Evolutionary conservation across 768 basidiomycete species (phyloP).

Genomic region (Suillus subalutaceus): DNA sequence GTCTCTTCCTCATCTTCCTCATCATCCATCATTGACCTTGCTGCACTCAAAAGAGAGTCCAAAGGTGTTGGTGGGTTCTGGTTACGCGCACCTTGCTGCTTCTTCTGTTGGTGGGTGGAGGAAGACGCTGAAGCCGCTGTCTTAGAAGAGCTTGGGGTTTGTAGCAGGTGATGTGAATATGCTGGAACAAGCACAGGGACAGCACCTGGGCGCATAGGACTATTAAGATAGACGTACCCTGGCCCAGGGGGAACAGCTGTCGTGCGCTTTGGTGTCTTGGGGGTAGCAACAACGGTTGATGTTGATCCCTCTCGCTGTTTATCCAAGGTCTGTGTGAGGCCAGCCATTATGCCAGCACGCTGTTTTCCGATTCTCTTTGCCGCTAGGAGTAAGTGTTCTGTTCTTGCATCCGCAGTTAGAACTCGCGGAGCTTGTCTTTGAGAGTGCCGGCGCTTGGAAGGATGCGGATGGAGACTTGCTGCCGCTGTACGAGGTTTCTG

Average conservation of each 20-base stretch:
- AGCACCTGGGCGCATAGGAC: slow-evolving; percentile 26
- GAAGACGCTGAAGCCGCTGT: slow-evolving; percentile 30
- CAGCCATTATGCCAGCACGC: slow-evolving; percentile 58
- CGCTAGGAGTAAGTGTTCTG: slow-evolving; percentile 72
- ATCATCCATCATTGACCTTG: slow-evolving; percentile 56
- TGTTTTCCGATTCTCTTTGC: slow-evolving; percentile 69
- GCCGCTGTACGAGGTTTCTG: slow-evolving; percentile 27
- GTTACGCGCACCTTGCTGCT: slow-evolving; percentile 18
- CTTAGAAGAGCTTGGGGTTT: slow-evolving; percentile 36
- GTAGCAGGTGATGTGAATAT: slow-evolving; percentile 30
- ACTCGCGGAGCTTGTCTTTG: slow-evolving; percentile 33
- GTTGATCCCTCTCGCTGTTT: slow-evolving; percentile 27
- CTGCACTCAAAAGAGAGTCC: slow-evolving; percentile 63
- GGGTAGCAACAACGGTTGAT: slow-evolving; percentile 22
- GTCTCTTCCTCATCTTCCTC: slow-evolving; percentile 27
- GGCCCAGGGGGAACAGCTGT: slow-evolving; percentile 30
- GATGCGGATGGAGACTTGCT: slow-evolving; percentile 13
- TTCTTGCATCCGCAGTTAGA: slow-evolving; percentile 62
- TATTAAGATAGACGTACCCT: slow-evolving; percentile 33
- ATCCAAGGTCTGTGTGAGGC: slow-evolving; percentile 42
- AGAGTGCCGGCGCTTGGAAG: slow-evolving; percentile 28
- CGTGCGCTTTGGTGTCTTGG: slow-evolving; percentile 34
- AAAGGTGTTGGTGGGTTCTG: slow-evolving; percentile 49
- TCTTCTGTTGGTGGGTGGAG: slow-evolving; percentile 20
- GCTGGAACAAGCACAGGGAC: slow-evolving; percentile 35